Evolutionary conservation across 352 stramenopile genomes (phyloP).

Genomic region (Pythium sp.): DNA sequence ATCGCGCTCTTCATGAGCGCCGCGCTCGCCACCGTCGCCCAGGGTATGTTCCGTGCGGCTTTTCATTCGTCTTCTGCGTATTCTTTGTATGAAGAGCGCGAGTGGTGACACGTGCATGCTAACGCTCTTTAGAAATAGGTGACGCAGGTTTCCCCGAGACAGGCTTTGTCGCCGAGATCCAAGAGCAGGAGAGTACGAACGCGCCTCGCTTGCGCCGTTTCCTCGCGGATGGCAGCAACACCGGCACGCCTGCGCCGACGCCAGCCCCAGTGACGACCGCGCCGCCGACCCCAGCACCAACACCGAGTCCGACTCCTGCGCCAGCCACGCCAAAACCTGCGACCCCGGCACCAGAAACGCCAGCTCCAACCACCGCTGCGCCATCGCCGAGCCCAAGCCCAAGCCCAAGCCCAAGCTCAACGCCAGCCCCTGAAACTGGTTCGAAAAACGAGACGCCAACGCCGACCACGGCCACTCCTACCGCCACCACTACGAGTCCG

Average conservation of each 20-base stretch:
- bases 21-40: conserved; percentile 22
- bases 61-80: background rate
- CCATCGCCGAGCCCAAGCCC: background rate
- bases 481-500: background rate
- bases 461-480: conserved; percentile 2
- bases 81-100: background rate
- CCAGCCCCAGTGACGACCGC: conserved; percentile 17
- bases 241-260: conserved; percentile 18
- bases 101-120: background rate
- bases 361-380: conserved; percentile 3
- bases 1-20: conserved; percentile 23
- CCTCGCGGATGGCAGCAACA: background rate
- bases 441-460: conserved; percentile 1
- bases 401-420: background rate
- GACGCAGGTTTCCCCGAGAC: conserved; percentile 22
- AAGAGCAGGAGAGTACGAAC: conserved; percentile 14
- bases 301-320: conserved; percentile 14
- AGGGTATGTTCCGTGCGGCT: background rate
- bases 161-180: conserved; percentile 12
- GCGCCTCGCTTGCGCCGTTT: conserved; percentile 12
- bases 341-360: background rate
- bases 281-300: conserved; percentile 17
- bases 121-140: conserved; percentile 11
- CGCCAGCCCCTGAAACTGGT: background rate
- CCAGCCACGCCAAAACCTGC: conserved; percentile 9